Conservation (phyloP, 2,329 filamentous ascomycete species). For the Alternaria sp. region DNA sequence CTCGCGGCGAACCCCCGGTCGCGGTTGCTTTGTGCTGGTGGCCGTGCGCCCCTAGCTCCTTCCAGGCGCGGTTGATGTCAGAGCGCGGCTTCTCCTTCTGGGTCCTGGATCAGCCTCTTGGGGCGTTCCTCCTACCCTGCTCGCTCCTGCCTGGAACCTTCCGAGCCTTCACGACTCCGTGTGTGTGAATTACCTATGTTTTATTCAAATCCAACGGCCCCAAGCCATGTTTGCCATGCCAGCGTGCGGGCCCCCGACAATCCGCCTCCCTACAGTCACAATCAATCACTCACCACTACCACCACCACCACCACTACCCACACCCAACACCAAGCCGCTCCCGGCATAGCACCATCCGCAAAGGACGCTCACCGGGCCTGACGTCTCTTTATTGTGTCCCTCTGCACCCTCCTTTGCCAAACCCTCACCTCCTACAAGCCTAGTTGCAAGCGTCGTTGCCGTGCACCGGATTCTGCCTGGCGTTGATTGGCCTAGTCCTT, state of each 20-base stretch:
- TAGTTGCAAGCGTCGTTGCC: conserved; percentile 26
- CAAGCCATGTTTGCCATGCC: conserved; percentile 48
- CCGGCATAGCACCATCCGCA: conserved; percentile 19
- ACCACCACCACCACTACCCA: conserved; percentile 11
- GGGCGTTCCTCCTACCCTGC: conserved; percentile 37
- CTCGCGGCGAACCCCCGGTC: conserved; percentile 19
- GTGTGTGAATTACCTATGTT: conserved; percentile 50
- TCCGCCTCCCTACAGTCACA: conserved; percentile 25
- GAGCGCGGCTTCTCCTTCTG: conserved; percentile 48
- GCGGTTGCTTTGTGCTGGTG: conserved; percentile 30
- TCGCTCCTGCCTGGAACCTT: conserved; percentile 47
- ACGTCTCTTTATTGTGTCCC: conserved; percentile 29
- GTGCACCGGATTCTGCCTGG: conserved; percentile 38
- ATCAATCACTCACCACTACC: conserved; percentile 14
- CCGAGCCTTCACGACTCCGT: conserved; percentile 44
- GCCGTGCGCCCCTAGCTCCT: conserved; percentile 31
- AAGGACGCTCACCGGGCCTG: conserved; percentile 15
- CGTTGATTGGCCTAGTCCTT: conserved; percentile 36
- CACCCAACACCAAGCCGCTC: conserved; percentile 23
- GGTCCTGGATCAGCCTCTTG: conserved; percentile 52
- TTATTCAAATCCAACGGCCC: conserved; percentile 51
- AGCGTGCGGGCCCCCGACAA: conserved; percentile 38
- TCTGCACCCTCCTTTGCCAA: conserved; percentile 28
- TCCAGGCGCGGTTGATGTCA: conserved; percentile 49
- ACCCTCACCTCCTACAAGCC: conserved; percentile 14